Evolutionary conservation across 2,329 filamentous ascomycete species (phyloP).

Genomic region (Zymoseptoria brevis): DNA sequence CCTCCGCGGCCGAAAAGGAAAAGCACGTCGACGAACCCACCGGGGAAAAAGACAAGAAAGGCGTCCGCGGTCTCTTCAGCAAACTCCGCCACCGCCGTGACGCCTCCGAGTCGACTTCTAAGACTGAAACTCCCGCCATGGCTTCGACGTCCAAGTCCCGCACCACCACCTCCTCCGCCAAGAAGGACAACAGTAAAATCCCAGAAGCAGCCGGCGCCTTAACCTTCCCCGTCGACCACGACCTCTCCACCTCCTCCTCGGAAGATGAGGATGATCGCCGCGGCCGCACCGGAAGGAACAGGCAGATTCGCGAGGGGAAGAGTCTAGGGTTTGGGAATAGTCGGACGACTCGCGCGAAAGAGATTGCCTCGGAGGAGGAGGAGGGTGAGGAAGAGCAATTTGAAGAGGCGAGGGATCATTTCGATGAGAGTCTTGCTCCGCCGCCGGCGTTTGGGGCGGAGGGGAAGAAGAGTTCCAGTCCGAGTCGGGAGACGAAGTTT

Average conservation of each 20-base stretch:
- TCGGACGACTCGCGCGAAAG: constrained; percentile 7
- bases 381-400: constrained; percentile 37
- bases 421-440: constrained; percentile 41
- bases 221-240: not conserved
- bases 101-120: constrained; percentile 4
- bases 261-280: constrained; percentile 22
- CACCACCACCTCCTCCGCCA: not conserved
- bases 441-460: constrained; percentile 33
- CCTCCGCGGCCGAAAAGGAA: constrained; percentile 1
- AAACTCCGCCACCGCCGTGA: constrained; percentile 15
- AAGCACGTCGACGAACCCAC: constrained; percentile 4
- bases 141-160: not conserved
- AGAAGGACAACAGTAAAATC: not conserved
- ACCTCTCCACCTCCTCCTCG: constrained; percentile 19
- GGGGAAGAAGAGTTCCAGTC: constrained; percentile 38
- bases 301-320: constrained; percentile 26
- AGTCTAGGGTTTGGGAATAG: constrained; percentile 15
- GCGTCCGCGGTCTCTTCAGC: constrained; percentile 25
- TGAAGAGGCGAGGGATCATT: constrained; percentile 46
- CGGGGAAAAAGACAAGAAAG: constrained; percentile 17
- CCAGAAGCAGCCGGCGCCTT: not conserved
- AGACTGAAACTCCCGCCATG: not conserved
- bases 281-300: constrained; percentile 20
- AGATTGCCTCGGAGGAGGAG: not conserved
- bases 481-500: constrained; percentile 46